phyloP scores from a whole-genome alignment of 2,329 filamentous ascomycete genomes.

The Xylariaceae sp. region DNA sequence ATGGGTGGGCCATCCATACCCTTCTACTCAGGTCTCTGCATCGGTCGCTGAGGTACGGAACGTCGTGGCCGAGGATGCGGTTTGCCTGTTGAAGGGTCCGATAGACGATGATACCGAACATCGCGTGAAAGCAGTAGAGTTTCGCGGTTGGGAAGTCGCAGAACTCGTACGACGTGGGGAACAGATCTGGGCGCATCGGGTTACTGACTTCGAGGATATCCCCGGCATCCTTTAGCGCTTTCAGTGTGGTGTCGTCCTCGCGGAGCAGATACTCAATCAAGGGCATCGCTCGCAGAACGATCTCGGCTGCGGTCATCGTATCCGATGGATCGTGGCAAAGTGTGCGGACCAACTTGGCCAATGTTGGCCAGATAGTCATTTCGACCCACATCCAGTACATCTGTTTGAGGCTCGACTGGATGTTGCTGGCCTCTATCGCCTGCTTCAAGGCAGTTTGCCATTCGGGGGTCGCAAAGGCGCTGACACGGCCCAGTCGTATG shows the following conservation, averaged over 20 bases:
- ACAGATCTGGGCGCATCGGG: conserved; percentile 9
- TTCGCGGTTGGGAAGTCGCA: conserved; percentile 18
- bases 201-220: conserved; percentile 16
- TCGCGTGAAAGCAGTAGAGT: conserved; percentile 17
- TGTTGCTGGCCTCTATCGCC: conserved; percentile 12
- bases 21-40: conserved; percentile 16
- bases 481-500: conserved; percentile 18
- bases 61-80: conserved; percentile 9
- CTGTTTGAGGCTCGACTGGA: conserved; percentile 12
- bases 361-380: conserved; percentile 19
- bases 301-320: conserved; percentile 15
- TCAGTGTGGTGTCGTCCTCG: conserved; percentile 13
- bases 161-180: conserved; percentile 19
- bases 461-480: conserved; percentile 15
- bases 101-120: conserved; percentile 16
- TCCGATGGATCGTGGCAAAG: conserved; percentile 15
- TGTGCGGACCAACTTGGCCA: conserved; percentile 14
- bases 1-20: conserved; percentile 19
- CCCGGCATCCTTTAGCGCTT: conserved; percentile 10
- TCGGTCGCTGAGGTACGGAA: conserved; percentile 11
- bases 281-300: conserved; percentile 12
- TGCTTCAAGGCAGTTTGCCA: conserved; percentile 16
- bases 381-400: conserved; percentile 20
- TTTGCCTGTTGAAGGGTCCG: conserved; percentile 18
- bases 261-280: conserved; percentile 13